Base-by-base conservation (phyloP, 768 basidiomycete species). In the Lentinula lateritia region DNA sequence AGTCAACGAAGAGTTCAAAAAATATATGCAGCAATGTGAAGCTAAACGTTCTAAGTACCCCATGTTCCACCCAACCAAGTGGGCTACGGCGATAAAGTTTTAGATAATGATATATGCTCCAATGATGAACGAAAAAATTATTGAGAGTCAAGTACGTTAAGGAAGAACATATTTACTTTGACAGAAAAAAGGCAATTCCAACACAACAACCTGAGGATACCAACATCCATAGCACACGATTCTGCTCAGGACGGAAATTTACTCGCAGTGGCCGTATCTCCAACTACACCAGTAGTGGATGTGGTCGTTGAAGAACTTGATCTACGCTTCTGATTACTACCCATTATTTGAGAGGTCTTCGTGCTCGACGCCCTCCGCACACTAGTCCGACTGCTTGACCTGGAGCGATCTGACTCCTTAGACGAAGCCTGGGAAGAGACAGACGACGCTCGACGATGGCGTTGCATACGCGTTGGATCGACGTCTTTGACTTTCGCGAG, bases 371-470 rank as follows among this genome's bases (percentile, higher is more conserved):
- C 20, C 45, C 61, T 55, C 41, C 72, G 72, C 39, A 75, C 61
- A 57, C 77, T 72, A 38, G 76, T 75, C 18, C 77, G 70, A 67
- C 79, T 80, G 69, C 72, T 76, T 10, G 80, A 78, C 28, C 78
- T 74, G 28, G 79, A 80, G 61, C 38, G 59, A 23, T 60, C 41
- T n/a, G 39, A 42, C 15, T 57, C 55, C 16, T 35, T 46, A 75
- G 66, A 64, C n/a, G 80, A 78, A 0, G 80, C 78, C 6, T 80
- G 78, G 1, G 87, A 86, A 3, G 89, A 89, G 3, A 87, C 72
- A 0, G 89, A 91, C 0, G 90, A 91, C 3, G 89, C 87, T 20
- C 90, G 84, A 2, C 92, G 86, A 67, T 90, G 90, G 45, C 89
- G 86, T 70, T 88, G 88, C 80, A 90, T 90, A 54, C 81, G 82